These are phyloP conservation scores for Candida suzukii DNA, from an alignment of 805 yeast genomes.

Conservation along the genomic window DNA sequence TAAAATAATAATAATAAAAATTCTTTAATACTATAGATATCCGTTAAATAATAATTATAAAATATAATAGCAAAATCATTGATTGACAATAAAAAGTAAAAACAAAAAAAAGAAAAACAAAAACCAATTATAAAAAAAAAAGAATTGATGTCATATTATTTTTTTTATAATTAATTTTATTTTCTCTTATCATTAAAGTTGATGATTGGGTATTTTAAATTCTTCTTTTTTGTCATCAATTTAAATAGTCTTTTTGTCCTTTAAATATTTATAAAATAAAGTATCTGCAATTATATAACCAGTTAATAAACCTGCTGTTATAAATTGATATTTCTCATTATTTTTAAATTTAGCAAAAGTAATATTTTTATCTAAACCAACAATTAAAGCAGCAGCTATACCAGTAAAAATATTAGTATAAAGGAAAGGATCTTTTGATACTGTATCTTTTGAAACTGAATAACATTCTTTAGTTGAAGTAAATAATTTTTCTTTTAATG, in stretches of 20 bases:
- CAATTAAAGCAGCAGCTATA: slow-evolving; percentile 22
- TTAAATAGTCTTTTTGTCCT: background rate
- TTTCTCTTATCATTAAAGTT: too few species aligned
- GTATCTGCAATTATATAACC: background rate
- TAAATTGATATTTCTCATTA: background rate
- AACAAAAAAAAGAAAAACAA: too few species aligned
- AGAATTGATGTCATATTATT: too few species aligned
- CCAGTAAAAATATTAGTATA: slow-evolving; percentile 31
- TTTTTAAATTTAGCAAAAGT: slow-evolving; percentile 6
- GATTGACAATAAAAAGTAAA: too few species aligned
- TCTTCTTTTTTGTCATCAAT: background rate
- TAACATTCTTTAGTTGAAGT: background rate
- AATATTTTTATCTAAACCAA: slow-evolving; percentile 10
- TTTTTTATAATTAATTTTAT: too few species aligned
- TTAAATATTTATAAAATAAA: background rate
- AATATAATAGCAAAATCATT: too few species aligned
- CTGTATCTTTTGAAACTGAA: background rate
- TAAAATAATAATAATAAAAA: too few species aligned
- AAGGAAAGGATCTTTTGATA: slow-evolving; percentile 28
- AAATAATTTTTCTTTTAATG: background rate
- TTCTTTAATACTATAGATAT: too few species aligned
- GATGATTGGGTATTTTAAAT: too few species aligned
- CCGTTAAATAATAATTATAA: too few species aligned
- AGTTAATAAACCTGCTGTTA: slow-evolving; percentile 2
- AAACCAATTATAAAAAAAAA: too few species aligned